Percentiles rank a stretch among this genome's conserved stretches.
phyloP scores from a whole-genome alignment of 805 yeast genomes.

The Sungouiella blattae region DNA sequence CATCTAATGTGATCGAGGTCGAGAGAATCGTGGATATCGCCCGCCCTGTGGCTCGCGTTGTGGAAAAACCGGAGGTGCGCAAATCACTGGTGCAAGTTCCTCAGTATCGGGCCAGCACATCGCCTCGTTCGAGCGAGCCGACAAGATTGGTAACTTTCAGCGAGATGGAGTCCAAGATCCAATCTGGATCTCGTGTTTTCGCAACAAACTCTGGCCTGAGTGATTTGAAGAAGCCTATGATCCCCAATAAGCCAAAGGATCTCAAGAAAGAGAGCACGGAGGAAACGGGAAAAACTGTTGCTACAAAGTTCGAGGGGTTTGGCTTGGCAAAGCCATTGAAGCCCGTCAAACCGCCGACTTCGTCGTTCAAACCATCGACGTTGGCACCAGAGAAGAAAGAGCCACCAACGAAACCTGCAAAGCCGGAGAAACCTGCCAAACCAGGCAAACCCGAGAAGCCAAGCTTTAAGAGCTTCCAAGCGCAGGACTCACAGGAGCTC shows the following conservation, averaged over 20 bases:
- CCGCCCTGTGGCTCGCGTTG: not conserved
- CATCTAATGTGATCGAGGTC: not conserved
- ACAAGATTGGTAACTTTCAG: no score
- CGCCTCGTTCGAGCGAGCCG: not conserved
- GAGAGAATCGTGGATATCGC: not conserved
- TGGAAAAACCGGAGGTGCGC: no score
- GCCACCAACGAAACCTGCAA: conserved; percentile 13
- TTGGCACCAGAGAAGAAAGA: conserved; percentile 6
- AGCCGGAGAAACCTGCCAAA: conserved; percentile 3
- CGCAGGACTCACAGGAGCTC: conserved; percentile 1
- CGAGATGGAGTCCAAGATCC: not conserved
- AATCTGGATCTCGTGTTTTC: not conserved
- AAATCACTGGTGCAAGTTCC: not conserved
- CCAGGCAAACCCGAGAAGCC: conserved; percentile 5
- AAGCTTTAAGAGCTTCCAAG: not conserved
- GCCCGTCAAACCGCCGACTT: not conserved
- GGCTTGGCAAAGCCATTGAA: no score
- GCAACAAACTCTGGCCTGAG: not conserved
- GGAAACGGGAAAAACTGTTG: not conserved
- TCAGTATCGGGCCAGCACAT: not conserved
- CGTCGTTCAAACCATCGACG: not conserved
- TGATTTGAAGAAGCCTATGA: not conserved
- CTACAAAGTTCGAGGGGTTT: no score
- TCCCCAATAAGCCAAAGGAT: not conserved
- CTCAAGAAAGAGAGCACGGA: not conserved